These are phyloP conservation scores for Paspalum notatum DNA, from an alignment of 176 grass and related monocot species.

Conservation along the genomic window DNA sequence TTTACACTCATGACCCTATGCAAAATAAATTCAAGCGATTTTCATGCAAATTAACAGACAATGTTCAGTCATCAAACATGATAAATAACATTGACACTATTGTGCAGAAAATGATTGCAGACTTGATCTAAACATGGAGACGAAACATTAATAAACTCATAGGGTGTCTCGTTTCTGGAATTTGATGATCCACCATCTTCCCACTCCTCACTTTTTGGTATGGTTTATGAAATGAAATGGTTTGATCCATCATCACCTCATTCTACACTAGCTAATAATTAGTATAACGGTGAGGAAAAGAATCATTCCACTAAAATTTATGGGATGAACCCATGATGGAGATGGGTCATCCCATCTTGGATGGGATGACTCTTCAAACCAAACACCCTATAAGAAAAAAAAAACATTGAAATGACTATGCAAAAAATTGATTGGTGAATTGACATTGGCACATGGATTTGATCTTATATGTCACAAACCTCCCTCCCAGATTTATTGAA, in stretches of 20 bases:
- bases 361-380: no score
- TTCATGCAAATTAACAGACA: neutral
- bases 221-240: no score
- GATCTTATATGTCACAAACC: neutral
- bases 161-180: neutral
- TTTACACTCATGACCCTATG: neutral
- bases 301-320: no score
- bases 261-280: no score
- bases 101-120: neutral
- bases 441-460: neutral
- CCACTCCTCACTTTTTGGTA: no score
- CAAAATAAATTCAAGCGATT: neutral
- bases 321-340: no score
- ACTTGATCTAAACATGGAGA: neutral
- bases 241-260: no score
- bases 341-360: no score
- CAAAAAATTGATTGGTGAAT: neutral
- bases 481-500: slow-evolving; percentile 1
- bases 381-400: no score
- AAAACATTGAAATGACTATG: no score
- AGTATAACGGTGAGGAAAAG: no score
- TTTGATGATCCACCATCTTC: no score
- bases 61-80: slow-evolving; percentile 16
- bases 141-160: neutral
- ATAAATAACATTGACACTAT: neutral